Base-by-base conservation (phyloP, 352 stramenopile genomes). In the Globisporangium spiculum region DNA sequence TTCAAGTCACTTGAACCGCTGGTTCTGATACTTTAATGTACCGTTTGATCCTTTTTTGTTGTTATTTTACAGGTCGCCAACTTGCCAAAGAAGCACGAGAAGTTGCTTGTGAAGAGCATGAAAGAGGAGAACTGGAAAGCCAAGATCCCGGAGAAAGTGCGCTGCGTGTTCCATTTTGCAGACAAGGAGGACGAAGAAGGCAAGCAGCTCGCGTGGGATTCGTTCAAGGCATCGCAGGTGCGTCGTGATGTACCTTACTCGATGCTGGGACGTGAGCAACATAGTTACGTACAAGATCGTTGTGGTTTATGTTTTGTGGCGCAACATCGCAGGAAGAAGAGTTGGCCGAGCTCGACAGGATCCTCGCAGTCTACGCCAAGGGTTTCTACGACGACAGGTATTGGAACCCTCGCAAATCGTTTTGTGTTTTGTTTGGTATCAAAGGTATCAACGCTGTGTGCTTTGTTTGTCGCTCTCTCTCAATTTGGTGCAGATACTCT, bases 91-190 rank as follows among this genome's bases (percentile, higher is more conserved):
- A 91, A 88, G 56, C 76, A 78, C 65, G 68, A 78, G 34, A 90
- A 90, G 58, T 48, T 80, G 14, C 72, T 92, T 48, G 65, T 67
- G 14, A 80, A 76, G 58, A 84, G 76, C 53, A 44, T 91, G 55
- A 73, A 60, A 7, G 84, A 91, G 69, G 80, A 83, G 54, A 77
- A 91, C 55, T 92, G 78, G 73, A 90, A 83, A 54, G 76, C 80
- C 27, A 91, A 92, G 73, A 77, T 92, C 32, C 78, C 82, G 4
- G 84, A 92, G 70, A 92, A 92, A 70, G 72, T 87, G 56, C 84
- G 84, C 60, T 92, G 84, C 65, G 76, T 90, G 27, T 92, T 86
- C 70, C 78, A 90, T 69, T 92, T 88, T 65, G 77, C 82, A 27
- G 74, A 84, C 60, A 90, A 89, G 57, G 64, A 84, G 55, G 79